Conservation (phyloP, 805 yeast genomes). For the Hanseniaspora nectarophila region DNA sequence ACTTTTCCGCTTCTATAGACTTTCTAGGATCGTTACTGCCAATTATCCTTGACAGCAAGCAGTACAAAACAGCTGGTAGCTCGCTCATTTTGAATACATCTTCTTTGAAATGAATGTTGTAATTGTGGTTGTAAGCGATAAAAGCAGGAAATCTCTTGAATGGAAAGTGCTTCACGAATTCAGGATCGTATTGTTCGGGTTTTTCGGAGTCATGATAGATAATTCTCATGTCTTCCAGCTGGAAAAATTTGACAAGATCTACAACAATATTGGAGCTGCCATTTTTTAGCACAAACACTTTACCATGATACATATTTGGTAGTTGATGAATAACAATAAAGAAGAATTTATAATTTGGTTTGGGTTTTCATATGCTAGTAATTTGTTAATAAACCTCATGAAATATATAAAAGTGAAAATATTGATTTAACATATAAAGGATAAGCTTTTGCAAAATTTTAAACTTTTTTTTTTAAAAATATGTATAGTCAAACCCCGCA, state of each 20-base stretch:
- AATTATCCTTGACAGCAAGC: not conserved
- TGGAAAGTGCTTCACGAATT: not conserved
- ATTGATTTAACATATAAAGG: too few relatives aligned
- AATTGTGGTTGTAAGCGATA: not conserved
- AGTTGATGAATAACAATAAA: too few relatives aligned
- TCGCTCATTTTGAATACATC: not conserved
- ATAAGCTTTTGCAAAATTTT: too few relatives aligned
- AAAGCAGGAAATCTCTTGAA: not conserved
- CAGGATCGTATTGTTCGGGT: not conserved
- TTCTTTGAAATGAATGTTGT: not conserved
- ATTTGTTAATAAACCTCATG: too few relatives aligned
- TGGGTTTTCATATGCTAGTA: too few relatives aligned
- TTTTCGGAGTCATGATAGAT: not conserved
- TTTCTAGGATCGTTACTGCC: not conserved
- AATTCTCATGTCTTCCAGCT: not conserved
- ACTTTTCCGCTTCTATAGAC: not conserved
- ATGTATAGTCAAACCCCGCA: too few relatives aligned
- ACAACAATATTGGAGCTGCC: not conserved
- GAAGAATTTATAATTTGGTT: too few relatives aligned
- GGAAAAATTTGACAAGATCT: not conserved
- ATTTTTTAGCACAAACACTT: not conserved
- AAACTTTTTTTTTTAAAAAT: too few relatives aligned
- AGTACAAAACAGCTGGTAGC: not conserved
- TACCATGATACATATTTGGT: not conserved
- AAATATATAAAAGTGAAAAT: too few relatives aligned